Conservation (phyloP, 2,329 filamentous ascomycete species). For the Xylaria sp. region DNA sequence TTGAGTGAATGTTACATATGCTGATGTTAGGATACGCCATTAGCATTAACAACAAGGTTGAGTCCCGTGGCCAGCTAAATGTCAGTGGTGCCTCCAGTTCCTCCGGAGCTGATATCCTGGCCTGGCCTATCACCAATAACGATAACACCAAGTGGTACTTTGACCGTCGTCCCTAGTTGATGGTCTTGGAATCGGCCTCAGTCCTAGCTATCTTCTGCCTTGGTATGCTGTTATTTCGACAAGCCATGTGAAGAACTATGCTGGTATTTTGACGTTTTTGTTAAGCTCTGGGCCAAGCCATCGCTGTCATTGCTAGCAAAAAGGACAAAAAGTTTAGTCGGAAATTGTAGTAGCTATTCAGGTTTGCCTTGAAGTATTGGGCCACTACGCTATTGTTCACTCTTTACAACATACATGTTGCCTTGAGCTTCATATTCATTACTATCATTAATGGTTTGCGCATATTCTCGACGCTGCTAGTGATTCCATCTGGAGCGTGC, state of each 20-base stretch:
- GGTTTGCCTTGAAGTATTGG: too few species aligned
- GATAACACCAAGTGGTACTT: slow-evolving; percentile 3
- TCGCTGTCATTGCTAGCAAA: not conserved
- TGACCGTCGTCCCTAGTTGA: not conserved
- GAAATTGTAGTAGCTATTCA: not conserved
- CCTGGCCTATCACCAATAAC: not conserved
- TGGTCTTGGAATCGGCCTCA: not conserved
- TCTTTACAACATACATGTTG: not conserved
- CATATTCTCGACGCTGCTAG: too few species aligned
- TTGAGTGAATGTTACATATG: not conserved
- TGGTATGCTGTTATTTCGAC: not conserved
- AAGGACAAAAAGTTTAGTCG: not conserved
- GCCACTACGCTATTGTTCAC: not conserved
- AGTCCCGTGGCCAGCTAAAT: not conserved
- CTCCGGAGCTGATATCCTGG: not conserved
- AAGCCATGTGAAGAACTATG: not conserved
- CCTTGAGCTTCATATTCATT: not conserved
- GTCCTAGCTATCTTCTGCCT: not conserved
- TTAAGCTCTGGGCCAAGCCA: not conserved
- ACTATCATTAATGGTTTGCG: not conserved
- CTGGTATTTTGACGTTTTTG: too few species aligned
- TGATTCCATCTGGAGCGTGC: too few species aligned
- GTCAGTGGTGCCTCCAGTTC: not conserved
- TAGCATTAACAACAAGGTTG: not conserved
- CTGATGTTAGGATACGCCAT: not conserved